Conservation (phyloP, 139 green algal genomes). For the Coelastrella sp. region DNA sequence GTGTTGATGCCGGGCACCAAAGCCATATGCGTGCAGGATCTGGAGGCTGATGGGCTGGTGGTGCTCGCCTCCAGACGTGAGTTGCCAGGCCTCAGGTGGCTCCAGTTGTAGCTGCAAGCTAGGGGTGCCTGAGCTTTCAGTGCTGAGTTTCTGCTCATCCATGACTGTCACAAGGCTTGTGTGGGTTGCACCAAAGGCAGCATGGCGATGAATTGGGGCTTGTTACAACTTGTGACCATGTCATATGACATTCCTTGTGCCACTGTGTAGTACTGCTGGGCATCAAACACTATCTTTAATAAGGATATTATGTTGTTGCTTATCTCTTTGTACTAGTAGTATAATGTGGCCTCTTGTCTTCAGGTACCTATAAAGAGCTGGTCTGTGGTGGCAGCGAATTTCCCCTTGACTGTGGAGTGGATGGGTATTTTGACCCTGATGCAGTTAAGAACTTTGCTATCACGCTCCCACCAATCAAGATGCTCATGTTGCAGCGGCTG, state of each 20-base stretch:
- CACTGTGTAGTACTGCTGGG: neutral
- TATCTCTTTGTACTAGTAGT: neutral
- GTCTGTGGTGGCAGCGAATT: neutral
- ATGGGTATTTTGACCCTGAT: neutral
- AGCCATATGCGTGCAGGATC: neutral
- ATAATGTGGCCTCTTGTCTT: neutral
- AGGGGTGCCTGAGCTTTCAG: neutral
- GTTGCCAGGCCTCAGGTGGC: neutral
- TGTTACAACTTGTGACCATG: neutral
- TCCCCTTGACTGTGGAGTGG: no score
- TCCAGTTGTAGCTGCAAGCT: neutral
- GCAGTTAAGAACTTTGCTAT: neutral
- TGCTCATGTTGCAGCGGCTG: neutral
- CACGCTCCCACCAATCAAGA: neutral
- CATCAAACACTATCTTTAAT: neutral
- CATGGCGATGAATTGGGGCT: neutral
- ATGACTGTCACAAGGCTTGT: neutral
- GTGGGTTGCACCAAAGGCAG: neutral
- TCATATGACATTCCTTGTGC: neutral
- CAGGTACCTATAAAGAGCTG: neutral
- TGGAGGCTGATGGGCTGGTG: slow-evolving; percentile 8
- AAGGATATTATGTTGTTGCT: neutral
- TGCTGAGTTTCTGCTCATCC: neutral
- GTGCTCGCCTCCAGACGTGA: neutral
- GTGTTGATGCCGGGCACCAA: neutral